Evolutionary conservation across 805 yeast species (phyloP).

Genomic region (Saccharomycopsis amapae): DNA sequence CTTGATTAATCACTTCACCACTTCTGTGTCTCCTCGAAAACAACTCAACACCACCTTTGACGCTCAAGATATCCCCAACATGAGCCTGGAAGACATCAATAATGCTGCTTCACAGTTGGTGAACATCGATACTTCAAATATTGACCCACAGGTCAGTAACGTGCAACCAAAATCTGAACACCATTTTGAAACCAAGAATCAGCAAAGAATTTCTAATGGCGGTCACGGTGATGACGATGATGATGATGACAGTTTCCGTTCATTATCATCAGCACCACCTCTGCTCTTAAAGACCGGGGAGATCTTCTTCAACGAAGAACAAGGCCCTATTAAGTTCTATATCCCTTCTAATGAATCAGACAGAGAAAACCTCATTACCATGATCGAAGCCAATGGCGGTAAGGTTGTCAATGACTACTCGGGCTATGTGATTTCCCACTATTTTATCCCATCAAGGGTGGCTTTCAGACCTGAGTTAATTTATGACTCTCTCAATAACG

Average conservation of each 20-base stretch:
- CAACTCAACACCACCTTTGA: constrained; percentile 10
- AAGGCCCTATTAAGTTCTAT: constrained; percentile 10
- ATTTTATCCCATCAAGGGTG: neutral
- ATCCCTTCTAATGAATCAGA: constrained; percentile 16
- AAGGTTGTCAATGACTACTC: constrained; percentile 10
- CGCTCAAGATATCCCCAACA: neutral
- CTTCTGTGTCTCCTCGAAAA: neutral
- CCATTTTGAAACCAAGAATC: neutral
- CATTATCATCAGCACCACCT: neutral
- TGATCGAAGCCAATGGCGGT: constrained; percentile 23
- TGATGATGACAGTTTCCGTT: too few relatives aligned
- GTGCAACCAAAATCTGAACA: neutral
- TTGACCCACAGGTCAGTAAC: constrained; percentile 11
- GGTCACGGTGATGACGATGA: too few relatives aligned
- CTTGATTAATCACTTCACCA: constrained; percentile 14
- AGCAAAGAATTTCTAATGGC: too few relatives aligned
- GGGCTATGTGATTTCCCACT: constrained; percentile 14
- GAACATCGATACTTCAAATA: constrained; percentile 1
- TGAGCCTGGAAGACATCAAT: constrained; percentile 1
- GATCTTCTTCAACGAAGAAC: constrained; percentile 3
- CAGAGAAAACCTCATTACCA: constrained; percentile 3
- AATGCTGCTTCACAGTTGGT: neutral
- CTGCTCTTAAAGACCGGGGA: neutral
- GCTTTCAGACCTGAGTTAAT: constrained; percentile 18
- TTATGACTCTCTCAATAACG: constrained; percentile 18